Evolutionary conservation across 495 filamentous ascomycete genomes (phyloP).

Genomic region (Jackrogersella multiformis): DNA sequence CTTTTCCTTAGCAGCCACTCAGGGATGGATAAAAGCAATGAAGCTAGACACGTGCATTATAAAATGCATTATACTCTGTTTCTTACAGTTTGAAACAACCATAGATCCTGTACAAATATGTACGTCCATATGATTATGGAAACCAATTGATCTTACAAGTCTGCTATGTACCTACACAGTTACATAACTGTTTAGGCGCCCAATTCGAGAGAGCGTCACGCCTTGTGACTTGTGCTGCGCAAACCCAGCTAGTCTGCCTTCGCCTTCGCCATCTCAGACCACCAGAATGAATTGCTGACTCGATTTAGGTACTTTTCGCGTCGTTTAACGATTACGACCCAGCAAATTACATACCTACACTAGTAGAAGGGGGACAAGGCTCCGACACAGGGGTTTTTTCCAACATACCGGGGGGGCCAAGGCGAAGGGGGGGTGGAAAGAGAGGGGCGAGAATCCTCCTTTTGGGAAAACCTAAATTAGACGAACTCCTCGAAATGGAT

Average conservation of each 20-base stretch:
- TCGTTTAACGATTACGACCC: neutral
- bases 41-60: slow-evolving; percentile 13
- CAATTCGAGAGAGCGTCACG: slow-evolving; percentile 1
- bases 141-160: neutral
- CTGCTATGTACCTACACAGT: neutral
- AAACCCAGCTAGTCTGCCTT: neutral
- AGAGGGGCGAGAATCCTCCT: slow-evolving; percentile 11
- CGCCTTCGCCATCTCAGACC: neutral
- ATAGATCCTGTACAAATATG: too few relatives aligned
- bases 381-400: neutral
- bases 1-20: slow-evolving; percentile 15
- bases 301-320: neutral
- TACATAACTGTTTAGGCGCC: slow-evolving; percentile 24
- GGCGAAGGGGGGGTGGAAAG: neutral
- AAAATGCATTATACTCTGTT: slow-evolving; percentile 6
- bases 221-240: neutral
- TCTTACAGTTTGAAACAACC: too few relatives aligned
- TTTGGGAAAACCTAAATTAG: slow-evolving; percentile 18
- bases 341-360: neutral
- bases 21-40: neutral
- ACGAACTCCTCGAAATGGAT: slow-evolving; percentile 18
- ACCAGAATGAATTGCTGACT: neutral
- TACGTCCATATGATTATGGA: too few relatives aligned
- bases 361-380: neutral
- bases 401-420: slow-evolving; percentile 8